These are phyloP conservation scores for Hyaloscypha bicolor DNA, from an alignment of 495 filamentous ascomycete species.

Conservation along the genomic window DNA sequence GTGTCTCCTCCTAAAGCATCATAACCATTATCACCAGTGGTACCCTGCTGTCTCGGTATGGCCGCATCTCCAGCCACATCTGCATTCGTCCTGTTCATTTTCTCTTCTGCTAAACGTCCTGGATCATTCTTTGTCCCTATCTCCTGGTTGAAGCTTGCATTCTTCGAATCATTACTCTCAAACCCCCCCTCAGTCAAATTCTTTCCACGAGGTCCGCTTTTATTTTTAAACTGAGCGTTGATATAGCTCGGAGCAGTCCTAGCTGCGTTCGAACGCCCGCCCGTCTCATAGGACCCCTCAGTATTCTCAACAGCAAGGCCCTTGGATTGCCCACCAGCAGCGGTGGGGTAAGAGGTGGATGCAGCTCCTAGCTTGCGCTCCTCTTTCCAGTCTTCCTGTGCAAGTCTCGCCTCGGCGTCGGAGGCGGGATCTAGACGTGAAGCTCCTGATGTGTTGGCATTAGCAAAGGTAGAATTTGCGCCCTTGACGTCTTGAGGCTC, in stretches of 20 bases:
- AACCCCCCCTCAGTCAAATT: slow-evolving; percentile 59
- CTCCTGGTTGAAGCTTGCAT: slow-evolving; percentile 61
- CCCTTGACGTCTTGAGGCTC: slow-evolving; percentile 51
- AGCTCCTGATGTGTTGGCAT: slow-evolving; percentile 56
- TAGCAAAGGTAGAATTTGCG: slow-evolving; percentile 55
- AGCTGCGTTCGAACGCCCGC: slow-evolving; percentile 23
- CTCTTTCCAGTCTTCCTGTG: slow-evolving; percentile 41
- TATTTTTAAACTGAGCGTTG: slow-evolving; percentile 37
- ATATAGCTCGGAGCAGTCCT: slow-evolving; percentile 49
- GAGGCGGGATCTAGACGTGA: slow-evolving; percentile 51
- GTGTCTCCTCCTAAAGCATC: slow-evolving; percentile 45
- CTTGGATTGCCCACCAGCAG: slow-evolving; percentile 51
- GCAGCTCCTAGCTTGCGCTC: slow-evolving; percentile 28
- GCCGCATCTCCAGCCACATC: slow-evolving; percentile 25
- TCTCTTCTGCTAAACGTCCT: slow-evolving; percentile 53
- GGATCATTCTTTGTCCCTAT: slow-evolving; percentile 66
- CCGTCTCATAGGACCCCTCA: slow-evolving; percentile 28
- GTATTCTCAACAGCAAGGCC: slow-evolving; percentile 43
- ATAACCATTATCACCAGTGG: slow-evolving; percentile 43
- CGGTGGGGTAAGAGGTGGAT: slow-evolving; percentile 46
- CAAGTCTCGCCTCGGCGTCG: slow-evolving; percentile 50
- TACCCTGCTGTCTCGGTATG: slow-evolving; percentile 44
- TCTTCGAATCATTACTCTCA: slow-evolving; percentile 47
- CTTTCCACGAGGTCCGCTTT: slow-evolving; percentile 51
- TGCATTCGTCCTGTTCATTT: slow-evolving; percentile 48